Percentiles rank a stretch among this genome's conserved stretches.
phyloP scores from a whole-genome alignment of 2,329 filamentous ascomycete species.

The Fusarium neocosmosporiellum region DNA sequence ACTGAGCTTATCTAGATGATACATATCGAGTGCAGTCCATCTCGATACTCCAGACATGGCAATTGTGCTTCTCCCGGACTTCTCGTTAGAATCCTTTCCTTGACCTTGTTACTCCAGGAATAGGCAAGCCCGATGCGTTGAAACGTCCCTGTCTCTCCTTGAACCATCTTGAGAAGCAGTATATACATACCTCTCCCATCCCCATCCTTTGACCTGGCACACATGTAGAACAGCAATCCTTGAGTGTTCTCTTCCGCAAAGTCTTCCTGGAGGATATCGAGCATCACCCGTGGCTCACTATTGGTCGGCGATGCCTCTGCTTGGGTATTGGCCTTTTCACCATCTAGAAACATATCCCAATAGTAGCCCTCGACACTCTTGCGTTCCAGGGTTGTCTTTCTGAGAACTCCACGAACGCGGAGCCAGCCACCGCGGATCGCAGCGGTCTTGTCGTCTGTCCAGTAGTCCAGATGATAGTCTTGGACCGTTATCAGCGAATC shows the following conservation, averaged over 20 bases:
- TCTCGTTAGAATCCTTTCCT: not conserved
- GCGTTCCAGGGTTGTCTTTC: not conserved
- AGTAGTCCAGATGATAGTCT: not conserved
- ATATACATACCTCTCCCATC: not conserved
- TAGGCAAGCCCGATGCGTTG: not conserved
- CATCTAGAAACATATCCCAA: not conserved
- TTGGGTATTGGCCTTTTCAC: not conserved
- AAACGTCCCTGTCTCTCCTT: not conserved
- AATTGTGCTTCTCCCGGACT: not conserved
- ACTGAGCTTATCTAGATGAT: not conserved
- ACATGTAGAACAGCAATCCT: not conserved
- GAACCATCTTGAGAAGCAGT: not conserved
- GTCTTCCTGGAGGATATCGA: not conserved
- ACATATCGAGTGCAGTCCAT: not conserved
- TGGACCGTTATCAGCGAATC: not conserved
- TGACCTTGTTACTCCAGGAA: not conserved
- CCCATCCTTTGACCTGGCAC: not conserved
- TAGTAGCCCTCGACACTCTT: not conserved
- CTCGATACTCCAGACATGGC: not conserved
- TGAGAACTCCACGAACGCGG: not conserved
- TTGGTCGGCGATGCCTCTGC: not conserved
- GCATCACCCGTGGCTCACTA: not conserved
- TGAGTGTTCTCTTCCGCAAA: not conserved
- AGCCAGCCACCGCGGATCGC: not conserved
- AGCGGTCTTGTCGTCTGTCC: not conserved